Evolutionary conservation across 129 eudicot genomes (phyloP).

Genomic region (Flaveria robusta): DNA sequence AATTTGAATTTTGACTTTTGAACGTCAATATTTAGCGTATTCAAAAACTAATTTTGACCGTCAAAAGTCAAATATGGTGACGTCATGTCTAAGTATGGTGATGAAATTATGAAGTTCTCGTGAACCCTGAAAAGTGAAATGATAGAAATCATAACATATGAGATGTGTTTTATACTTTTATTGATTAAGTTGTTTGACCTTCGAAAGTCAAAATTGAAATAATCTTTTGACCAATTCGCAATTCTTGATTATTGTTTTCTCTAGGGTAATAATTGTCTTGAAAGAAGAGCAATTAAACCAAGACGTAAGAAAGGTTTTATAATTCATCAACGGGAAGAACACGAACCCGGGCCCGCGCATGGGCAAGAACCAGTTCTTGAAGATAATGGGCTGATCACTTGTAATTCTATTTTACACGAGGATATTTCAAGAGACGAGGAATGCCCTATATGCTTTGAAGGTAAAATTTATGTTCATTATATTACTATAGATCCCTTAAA

Average conservation of each 20-base stretch:
- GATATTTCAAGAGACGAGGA: slow-evolving; percentile 24
- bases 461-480: background rate
- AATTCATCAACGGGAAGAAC: slow-evolving; percentile 2
- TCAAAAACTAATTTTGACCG: too few species aligned
- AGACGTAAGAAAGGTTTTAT: background rate
- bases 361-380: background rate
- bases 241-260: background rate
- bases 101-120: background rate
- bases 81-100: background rate
- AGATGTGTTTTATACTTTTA: background rate
- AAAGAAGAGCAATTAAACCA: background rate
- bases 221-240: background rate
- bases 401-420: background rate
- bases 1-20: too few species aligned
- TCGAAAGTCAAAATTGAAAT: background rate
- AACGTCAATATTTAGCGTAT: too few species aligned
- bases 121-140: background rate
- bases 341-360: background rate
- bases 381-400: background rate
- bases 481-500: too few species aligned
- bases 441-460: slow-evolving; percentile 39
- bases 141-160: background rate
- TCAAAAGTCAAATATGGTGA: too few species aligned
- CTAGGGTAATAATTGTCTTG: slow-evolving; percentile 4
- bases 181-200: background rate